Evolutionary conservation across 1,284 basidiomycete species (phyloP).

Genomic region (Tremellales sp.): DNA sequence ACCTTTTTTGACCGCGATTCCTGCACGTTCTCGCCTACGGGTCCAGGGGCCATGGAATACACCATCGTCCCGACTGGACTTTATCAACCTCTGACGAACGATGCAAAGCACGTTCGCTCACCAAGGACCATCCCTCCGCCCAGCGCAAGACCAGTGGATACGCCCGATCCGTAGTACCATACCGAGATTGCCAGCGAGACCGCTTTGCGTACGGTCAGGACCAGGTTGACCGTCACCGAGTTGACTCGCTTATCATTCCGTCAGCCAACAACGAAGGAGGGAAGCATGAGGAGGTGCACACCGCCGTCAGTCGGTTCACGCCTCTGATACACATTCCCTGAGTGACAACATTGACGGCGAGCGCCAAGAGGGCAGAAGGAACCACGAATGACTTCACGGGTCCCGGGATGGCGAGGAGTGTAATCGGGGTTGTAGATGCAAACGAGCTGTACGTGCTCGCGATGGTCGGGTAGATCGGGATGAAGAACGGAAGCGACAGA

Average conservation of each 20-base stretch:
- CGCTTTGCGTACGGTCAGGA: slow-evolving; percentile 86
- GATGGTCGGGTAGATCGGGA: slow-evolving; percentile 60
- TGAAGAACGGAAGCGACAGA: slow-evolving; percentile 70
- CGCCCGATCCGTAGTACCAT: slow-evolving; percentile 43
- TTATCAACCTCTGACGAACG: neutral
- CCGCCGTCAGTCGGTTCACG: slow-evolving; percentile 73
- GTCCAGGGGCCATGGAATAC: slow-evolving; percentile 25
- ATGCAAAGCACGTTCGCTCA: slow-evolving; percentile 18
- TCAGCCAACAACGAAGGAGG: neutral
- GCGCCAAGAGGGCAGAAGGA: slow-evolving; percentile 63
- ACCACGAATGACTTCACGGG: slow-evolving; percentile 44
- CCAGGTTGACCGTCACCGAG: slow-evolving; percentile 77
- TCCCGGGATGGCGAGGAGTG: slow-evolving; percentile 27
- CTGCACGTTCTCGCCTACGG: too few species aligned
- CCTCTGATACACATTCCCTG: slow-evolving; percentile 87
- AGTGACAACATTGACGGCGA: slow-evolving; percentile 74
- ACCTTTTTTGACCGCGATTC: too few species aligned
- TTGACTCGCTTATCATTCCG: slow-evolving; percentile 54
- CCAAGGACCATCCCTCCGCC: slow-evolving; percentile 47
- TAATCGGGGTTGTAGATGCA: slow-evolving; percentile 33
- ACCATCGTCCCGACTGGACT: slow-evolving; percentile 25
- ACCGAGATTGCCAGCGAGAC: slow-evolving; percentile 66
- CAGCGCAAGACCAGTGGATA: slow-evolving; percentile 33
- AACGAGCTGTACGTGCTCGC: slow-evolving; percentile 47
- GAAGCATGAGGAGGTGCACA: slow-evolving; percentile 17